Conservation (phyloP, 2,329 filamentous ascomycete genomes). For the Penicillium griseofulvum region DNA sequence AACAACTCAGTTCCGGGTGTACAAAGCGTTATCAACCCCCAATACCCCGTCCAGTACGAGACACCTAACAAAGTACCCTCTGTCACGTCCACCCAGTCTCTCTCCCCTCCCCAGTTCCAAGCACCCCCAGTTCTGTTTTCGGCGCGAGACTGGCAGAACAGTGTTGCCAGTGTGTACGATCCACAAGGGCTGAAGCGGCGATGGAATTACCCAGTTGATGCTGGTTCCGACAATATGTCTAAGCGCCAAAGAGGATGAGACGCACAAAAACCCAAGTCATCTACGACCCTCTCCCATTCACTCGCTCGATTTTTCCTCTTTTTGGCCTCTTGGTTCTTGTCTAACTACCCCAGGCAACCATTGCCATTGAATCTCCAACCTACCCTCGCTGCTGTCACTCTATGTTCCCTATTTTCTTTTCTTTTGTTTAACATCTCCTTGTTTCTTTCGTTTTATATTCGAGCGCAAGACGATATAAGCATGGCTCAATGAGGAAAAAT, state of each 20-base stretch:
- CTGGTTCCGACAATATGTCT: slow-evolving; percentile 27
- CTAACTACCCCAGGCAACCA: not conserved
- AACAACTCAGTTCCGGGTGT: slow-evolving; percentile 28
- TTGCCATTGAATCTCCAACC: not conserved
- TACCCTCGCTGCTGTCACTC: not conserved
- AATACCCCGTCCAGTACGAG: slow-evolving; percentile 39
- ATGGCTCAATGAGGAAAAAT: not conserved
- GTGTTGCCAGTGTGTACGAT: slow-evolving; percentile 49
- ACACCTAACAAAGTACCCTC: slow-evolving; percentile 29
- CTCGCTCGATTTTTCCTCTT: not conserved
- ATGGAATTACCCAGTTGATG: slow-evolving; percentile 42
- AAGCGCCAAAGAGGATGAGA: slow-evolving; percentile 35
- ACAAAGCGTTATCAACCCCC: slow-evolving; percentile 25
- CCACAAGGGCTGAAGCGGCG: slow-evolving; percentile 46
- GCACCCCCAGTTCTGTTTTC: slow-evolving; percentile 41
- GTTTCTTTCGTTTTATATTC: not conserved
- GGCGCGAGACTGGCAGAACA: slow-evolving; percentile 49
- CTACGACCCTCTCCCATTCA: not conserved
- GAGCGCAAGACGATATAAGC: not conserved
- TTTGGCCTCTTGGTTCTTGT: not conserved
- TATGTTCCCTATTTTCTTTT: not conserved
- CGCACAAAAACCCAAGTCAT: not conserved
- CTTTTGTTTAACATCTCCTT: not conserved
- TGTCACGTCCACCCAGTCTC: slow-evolving; percentile 31
- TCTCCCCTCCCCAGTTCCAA: slow-evolving; percentile 35